phyloP scores from a whole-genome alignment of 371 early-diverging fungal genomes.

The Mortierella polycephala region DNA sequence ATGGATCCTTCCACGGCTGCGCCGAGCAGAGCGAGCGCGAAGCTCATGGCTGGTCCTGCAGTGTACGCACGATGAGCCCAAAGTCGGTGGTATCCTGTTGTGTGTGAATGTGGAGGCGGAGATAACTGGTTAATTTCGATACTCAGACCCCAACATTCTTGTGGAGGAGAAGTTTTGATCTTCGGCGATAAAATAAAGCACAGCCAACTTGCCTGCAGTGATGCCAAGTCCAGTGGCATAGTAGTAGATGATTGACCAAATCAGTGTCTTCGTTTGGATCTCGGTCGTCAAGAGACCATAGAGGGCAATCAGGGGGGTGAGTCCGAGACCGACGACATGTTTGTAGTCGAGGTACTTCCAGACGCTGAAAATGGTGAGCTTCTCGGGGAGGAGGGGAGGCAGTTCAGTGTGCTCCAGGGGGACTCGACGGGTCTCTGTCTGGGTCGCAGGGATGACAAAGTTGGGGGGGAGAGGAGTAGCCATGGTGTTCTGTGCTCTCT shows the following conservation, averaged over 20 bases:
- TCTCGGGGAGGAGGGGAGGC: constrained; percentile 66
- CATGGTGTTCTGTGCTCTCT: constrained; percentile 13
- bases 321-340: constrained; percentile 74
- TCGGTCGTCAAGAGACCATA: constrained; percentile 82
- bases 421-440: constrained; percentile 46
- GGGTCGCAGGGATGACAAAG: constrained; percentile 48
- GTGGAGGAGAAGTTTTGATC: background rate
- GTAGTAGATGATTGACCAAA: constrained; percentile 84
- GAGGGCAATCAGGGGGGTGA: constrained; percentile 83
- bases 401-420: constrained; percentile 47
- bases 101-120: background rate
- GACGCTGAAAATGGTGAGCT: constrained; percentile 63
- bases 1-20: constrained; percentile 87
- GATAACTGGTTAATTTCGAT: background rate
- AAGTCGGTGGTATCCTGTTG: constrained; percentile 76
- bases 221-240: constrained; percentile 90
- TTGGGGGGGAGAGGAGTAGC: constrained; percentile 50
- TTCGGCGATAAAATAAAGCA: background rate
- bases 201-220: constrained; percentile 77
- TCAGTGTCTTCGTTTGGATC: constrained; percentile 73
- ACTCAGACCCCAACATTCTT: constrained; percentile 21
- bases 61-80: constrained; percentile 86
- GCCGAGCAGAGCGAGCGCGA: constrained; percentile 73
- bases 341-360: constrained; percentile 83
- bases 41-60: constrained; percentile 70